Conservation (phyloP, 202 grass and related monocot species). For the Sporobolus alterniflorus region DNA sequence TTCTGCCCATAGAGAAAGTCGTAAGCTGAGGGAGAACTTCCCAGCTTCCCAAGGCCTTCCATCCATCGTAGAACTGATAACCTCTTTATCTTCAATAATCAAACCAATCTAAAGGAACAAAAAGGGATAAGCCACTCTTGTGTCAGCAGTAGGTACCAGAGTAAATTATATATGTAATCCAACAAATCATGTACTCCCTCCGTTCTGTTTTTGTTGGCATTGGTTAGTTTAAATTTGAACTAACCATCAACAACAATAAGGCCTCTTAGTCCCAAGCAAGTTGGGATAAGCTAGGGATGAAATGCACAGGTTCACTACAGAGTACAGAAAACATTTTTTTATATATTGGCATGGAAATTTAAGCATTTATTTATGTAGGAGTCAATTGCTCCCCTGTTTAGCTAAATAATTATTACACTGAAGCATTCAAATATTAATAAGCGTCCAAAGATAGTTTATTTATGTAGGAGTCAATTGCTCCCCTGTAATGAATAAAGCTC, state of each 20-base stretch:
- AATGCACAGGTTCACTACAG: not conserved
- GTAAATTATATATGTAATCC: not conserved
- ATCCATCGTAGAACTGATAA: constrained; percentile 72
- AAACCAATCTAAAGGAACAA: constrained; percentile 63
- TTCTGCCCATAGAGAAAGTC: constrained; percentile 85
- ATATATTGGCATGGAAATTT: not conserved
- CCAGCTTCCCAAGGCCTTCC: constrained; percentile 79
- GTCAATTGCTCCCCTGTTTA: constrained; percentile 16
- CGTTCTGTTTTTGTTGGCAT: not conserved
- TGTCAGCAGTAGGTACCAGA: constrained; percentile 8
- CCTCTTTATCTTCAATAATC: constrained; percentile 92
- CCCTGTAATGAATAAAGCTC: constrained; percentile 1
- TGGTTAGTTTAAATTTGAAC: not conserved
- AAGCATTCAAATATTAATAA: constrained; percentile 7
- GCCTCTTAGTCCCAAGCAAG: no score
- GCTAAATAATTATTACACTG: not conserved
- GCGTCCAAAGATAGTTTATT: not conserved
- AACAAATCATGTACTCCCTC: not conserved
- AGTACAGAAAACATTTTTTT: no score
- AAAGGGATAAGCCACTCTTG: not conserved
- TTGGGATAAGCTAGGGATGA: no score
- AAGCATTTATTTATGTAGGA: not conserved
- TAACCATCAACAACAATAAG: not conserved
- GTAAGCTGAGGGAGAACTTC: constrained; percentile 79
- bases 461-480: no score